Evolutionary conservation across 2,329 filamentous ascomycete species (phyloP), one percentile per base, ranked within the genome.

Genomic region (Pseudocercospora cruenta): DNA sequence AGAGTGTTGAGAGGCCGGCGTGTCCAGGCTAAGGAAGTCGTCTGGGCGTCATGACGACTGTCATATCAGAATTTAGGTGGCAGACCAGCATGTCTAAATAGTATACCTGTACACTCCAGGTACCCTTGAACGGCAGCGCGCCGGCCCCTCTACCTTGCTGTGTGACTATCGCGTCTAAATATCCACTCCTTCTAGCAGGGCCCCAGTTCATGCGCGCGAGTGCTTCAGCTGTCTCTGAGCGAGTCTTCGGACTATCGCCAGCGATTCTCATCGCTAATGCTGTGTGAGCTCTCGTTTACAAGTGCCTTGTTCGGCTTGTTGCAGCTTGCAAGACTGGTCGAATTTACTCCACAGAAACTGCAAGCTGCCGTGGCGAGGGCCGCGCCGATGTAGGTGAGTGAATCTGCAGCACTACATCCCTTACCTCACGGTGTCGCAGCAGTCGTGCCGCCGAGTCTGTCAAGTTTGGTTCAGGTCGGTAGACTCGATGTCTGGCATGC

Each of bases 1-100:
- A 55, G 51, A 55, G 51, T 55, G 51, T 55, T 26, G 51, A 55
- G 51, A 31, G 51, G 51, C 51, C 22, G 26, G 51, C 24, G 51
- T 26, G 26, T 26, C 16, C 51, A 31, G 51, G 51, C 51, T 55
- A 55, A 55, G 51, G 26, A 55, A 31, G 51, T 55, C 22, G 51
- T 55, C 16, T 33, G 16, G 51, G 26, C 16, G 51, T 55, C 51
- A 55, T 55, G 51, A 55, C 51, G 51, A 55, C 24, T 55, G 51
- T n/a, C 22, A 26, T 31, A 28, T 31, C 16, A 19, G 51, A 31
- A 55, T 19, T n/a, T 55, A 55, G 51, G 16, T 26, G 24, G 51
- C 51, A 55, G 21, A 26, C 51, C 24, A 26, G 21, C 51, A 16
- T 26, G 51, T 26, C 10, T 31, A 28, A 55, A 55, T 12, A 4